Percentiles rank a stretch among this genome's conserved stretches.
These are phyloP conservation scores for Talaromyces islandicus DNA, from an alignment of 2,329 filamentous ascomycete genomes.

Conservation along the genomic window DNA sequence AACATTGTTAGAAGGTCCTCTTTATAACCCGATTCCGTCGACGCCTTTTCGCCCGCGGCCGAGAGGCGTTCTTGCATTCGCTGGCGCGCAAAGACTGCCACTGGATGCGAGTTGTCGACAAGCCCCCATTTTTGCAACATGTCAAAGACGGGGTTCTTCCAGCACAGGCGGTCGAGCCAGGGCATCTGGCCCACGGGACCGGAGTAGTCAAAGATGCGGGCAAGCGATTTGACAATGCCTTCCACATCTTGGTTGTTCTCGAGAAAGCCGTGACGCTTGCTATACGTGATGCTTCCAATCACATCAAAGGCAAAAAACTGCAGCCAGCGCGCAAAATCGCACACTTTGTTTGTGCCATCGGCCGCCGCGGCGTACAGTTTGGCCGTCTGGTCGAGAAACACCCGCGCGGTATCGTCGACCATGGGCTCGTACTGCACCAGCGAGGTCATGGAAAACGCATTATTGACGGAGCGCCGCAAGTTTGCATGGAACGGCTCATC, in stretches of 20 bases:
- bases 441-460: constrained; percentile 70
- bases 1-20: constrained; percentile 22
- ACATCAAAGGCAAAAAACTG: constrained; percentile 67
- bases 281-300: constrained; percentile 71
- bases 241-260: constrained; percentile 71
- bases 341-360: constrained; percentile 8
- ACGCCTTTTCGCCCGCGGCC: background rate
- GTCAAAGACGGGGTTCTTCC: constrained; percentile 63
- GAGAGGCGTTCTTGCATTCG: constrained; percentile 18
- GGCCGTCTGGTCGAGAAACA: constrained; percentile 62
- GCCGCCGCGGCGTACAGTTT: constrained; percentile 41
- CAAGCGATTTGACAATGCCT: constrained; percentile 62
- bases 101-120: constrained; percentile 18
- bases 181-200: constrained; percentile 63
- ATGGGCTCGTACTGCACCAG: constrained; percentile 75
- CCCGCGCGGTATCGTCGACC: constrained; percentile 66
- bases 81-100: constrained; percentile 17
- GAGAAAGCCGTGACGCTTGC: constrained; percentile 69
- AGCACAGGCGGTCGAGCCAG: constrained; percentile 60
- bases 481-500: constrained; percentile 67
- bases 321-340: constrained; percentile 49
- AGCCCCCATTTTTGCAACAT: constrained; percentile 18
- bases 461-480: constrained; percentile 69
- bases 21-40: constrained; percentile 1
- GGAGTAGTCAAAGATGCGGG: constrained; percentile 1